Evolutionary conservation across 371 early-diverging fungal species (phyloP).

Genomic region (Synchytrium microbalum): DNA sequence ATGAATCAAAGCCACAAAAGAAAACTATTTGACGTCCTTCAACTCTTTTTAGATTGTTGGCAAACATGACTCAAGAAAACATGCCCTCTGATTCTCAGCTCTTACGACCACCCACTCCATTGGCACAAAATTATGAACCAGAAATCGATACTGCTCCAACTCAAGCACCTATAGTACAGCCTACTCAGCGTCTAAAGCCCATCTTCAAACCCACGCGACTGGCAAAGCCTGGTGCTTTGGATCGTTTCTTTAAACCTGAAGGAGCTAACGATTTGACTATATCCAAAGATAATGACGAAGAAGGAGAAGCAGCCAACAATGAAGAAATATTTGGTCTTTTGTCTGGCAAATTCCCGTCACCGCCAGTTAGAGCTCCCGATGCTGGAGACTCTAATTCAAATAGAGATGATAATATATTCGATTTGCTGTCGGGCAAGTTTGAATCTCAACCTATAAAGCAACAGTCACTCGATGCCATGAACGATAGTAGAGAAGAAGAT

Average conservation of each 20-base stretch:
- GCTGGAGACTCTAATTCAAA: not conserved
- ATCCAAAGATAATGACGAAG: not conserved
- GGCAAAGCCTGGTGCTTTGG: not conserved
- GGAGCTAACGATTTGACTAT: not conserved
- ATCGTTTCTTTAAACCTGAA: not conserved
- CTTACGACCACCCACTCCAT: not conserved
- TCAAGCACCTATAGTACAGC: not conserved
- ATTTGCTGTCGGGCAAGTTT: not conserved
- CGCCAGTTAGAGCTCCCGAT: too few relatives aligned
- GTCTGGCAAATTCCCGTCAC: not conserved
- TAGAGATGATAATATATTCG: not conserved
- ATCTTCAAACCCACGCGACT: not conserved
- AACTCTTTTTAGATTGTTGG: not conserved
- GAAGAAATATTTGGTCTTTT: not conserved
- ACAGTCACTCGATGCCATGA: not conserved
- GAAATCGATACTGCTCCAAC: not conserved
- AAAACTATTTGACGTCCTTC: too few relatives aligned
- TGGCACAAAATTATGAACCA: not conserved
- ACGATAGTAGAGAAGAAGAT: too few relatives aligned
- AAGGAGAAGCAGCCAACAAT: not conserved
- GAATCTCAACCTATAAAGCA: not conserved
- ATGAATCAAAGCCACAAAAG: too few relatives aligned
- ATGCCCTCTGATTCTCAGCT: not conserved
- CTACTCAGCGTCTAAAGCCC: not conserved
- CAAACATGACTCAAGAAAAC: not conserved